A percentile compares a stretch with the other conserved stretches of the same genome.
Evolutionary conservation across 78 protist species (phyloP).

Genomic region (Trichosphaerium sp.): DNA sequence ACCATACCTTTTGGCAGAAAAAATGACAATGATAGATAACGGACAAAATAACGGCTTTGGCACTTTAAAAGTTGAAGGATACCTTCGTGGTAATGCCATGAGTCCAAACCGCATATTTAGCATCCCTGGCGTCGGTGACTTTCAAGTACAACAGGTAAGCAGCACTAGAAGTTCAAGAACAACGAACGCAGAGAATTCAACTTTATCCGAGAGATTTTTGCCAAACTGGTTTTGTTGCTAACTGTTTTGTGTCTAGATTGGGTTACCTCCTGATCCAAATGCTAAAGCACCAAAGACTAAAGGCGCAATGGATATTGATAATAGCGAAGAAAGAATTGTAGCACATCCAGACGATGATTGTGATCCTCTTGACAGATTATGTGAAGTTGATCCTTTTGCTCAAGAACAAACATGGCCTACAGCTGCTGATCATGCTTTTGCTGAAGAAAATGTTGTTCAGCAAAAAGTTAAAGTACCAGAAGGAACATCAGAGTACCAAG

Average conservation of each 20-base stretch:
- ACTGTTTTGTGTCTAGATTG: background rate
- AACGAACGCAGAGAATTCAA: background rate
- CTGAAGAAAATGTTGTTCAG: no score
- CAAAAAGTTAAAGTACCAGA: no score
- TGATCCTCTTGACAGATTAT: no score
- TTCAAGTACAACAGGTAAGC: slow-evolving; percentile 1
- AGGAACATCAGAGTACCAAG: no score
- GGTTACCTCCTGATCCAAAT: background rate
- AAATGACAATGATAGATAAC: background rate
- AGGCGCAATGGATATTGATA: slow-evolving; percentile 4
- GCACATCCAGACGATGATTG: no score
- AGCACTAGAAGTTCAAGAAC: background rate
- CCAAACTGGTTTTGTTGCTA: background rate
- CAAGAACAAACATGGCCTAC: no score
- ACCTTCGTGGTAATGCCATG: slow-evolving; percentile 16
- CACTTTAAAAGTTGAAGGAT: slow-evolving; percentile 16
- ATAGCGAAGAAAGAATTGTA: background rate
- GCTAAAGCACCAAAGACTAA: background rate
- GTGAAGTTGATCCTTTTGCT: no score
- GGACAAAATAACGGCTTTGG: no score
- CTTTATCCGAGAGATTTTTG: background rate
- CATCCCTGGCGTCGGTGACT: slow-evolving; percentile 31
- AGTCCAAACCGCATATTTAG: slow-evolving; percentile 21
- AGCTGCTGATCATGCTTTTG: no score
- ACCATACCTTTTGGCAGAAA: background rate